Base-by-base conservation (phyloP, 495 filamentous ascomycete genomes). In the Parathielavia hyrcaniae region DNA sequence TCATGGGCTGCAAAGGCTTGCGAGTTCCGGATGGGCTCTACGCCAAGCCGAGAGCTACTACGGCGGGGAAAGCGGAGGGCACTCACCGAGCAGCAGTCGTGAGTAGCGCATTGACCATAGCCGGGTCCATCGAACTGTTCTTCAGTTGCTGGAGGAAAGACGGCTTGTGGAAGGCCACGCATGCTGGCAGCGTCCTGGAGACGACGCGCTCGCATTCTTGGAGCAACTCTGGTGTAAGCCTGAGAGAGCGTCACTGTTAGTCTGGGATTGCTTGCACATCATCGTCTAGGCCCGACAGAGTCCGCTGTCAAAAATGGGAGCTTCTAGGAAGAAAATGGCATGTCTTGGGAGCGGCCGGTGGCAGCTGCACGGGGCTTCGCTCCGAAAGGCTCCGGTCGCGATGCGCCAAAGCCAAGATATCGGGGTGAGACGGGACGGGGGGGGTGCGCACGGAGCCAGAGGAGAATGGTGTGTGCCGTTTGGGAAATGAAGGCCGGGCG, bases 131-230 rank as follows among this genome's bases (percentile, higher is more conserved):
- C 16, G 68, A 67, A 8, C 64, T 64, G 38, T 70, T 76, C 71
- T 78, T 77, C 20, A 79, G 68, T 61, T 78, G 75, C 64, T 76
- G 73, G 38, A 79, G 54, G 53, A 77, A 77, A 7, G 77, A 76
- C 46, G 77, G 75, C 64, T 78, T 78, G 67, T 79, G 77, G 64
- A 79, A 79, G 46, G 75, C 77, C 40, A 79, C 73, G 57, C 75
- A 79, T 62, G 77, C 76, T 47, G 77, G 77, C 48, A 79, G 66
- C 14, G 75, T 77, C 64, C 77, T 78, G 60, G 64, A 68, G 57
- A 78, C 74, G 55, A 79, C 74, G 45, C 75, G 72, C 64, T 79
- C 77, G 66, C 74, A 77, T 68, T 79, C 77, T 54, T 67, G 67
- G 55, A 77, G 64, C 45, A 76, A 61, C 64, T 79, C 77, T 50